phyloP scores from a whole-genome alignment of 75 land plant species.

The Sequoiadendron giganteum region DNA sequence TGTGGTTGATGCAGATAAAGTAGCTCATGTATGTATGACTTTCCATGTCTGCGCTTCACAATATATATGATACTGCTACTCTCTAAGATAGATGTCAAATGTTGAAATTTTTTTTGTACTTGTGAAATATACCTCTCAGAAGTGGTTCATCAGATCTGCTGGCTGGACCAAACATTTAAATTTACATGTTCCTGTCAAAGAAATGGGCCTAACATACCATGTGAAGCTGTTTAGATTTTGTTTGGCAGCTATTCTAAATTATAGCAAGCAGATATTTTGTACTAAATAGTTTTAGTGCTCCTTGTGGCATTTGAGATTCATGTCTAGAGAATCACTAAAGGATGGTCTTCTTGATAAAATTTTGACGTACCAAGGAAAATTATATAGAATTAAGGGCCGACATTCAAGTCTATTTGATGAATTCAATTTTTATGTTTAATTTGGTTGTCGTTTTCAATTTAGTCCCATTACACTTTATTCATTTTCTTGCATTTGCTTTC shows the following conservation, averaged over 20 bases:
- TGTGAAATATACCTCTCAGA: background rate
- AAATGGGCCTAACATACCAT: background rate
- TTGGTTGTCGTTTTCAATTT: background rate
- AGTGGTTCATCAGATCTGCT: background rate
- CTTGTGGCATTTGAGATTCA: background rate
- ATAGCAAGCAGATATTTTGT: background rate
- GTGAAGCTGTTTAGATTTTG: background rate
- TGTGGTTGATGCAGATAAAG: slow-evolving; percentile 84
- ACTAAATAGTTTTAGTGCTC: background rate
- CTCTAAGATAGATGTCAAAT: background rate
- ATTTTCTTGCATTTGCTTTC: background rate
- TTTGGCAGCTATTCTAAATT: background rate
- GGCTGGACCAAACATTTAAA: background rate
- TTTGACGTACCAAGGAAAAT: background rate
- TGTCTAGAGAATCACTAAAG: background rate
- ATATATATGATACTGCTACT: background rate
- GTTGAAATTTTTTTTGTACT: background rate
- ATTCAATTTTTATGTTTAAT: background rate
- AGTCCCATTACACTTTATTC: background rate
- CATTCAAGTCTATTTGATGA: background rate
- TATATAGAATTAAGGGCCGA: background rate
- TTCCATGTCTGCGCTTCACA: background rate
- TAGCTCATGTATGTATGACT: slow-evolving; percentile 40
- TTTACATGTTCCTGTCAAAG: background rate
- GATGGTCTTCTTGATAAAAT: background rate